Evolutionary conservation across 805 yeast species (phyloP), one percentile per base, ranked within the genome.

Genomic region (Ogataea neopini): DNA sequence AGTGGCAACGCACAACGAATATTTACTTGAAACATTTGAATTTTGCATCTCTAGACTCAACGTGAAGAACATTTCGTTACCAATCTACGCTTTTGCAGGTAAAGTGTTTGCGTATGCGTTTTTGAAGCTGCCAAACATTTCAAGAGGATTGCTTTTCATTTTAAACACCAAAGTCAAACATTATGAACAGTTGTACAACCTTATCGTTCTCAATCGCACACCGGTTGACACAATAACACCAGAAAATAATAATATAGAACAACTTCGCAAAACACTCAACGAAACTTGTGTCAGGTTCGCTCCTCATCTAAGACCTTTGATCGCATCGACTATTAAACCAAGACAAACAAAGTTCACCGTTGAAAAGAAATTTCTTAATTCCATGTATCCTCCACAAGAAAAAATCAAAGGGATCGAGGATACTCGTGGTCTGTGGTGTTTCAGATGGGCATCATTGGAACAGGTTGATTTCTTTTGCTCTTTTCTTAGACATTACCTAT

Each of bases 71-170:
- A 68, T 82, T 9, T 73, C 87, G 0, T 63, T 81, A n/a, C 72
- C 84, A 5, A 64, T 77, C 17, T 72, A 80, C 18, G 88, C 89
- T 3, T 84, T 85, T 54, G 69, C 81, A 10, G 92, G 92, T 5
- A 85, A 86, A 57, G 75, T 82, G 3, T 76, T 86, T 61, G 90
- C 90, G 1, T 79, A 81, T 58, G 69, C 81, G 3, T 86, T 75
- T 52, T 76, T 77, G 60, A 67, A 73, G 50, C 64, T 83, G 3
- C 81, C 83, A 0, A 72, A 76, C 22, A 75, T 84, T 4, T 78
- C 85, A 14, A 72, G 72, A 43, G 83, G 84, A 1, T 61, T 83
- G 32, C 59, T 81, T 38, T 83, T 83, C 52, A 59, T 82, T 17
- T 64, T 83, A 35, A 80, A 79, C 56, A 77, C 81, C 38, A 80